These are phyloP conservation scores for Metschnikowia aberdeeniae DNA, from an alignment of 805 yeast species.

Conservation along the genomic window DNA sequence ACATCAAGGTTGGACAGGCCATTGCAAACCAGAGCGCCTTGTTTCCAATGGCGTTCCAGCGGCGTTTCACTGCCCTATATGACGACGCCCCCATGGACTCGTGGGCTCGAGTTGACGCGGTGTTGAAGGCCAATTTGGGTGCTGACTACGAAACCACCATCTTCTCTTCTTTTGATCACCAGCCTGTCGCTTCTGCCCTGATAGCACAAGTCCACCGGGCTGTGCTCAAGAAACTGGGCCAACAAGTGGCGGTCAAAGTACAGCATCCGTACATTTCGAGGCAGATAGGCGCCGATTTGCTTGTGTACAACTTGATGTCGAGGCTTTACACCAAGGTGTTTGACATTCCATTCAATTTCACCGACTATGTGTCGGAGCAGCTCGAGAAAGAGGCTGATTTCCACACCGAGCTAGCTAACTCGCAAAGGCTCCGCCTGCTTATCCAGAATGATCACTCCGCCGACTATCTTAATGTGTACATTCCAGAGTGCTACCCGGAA, in stretches of 20 bases:
- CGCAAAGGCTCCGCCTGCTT: slow-evolving; percentile 33
- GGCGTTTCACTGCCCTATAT: slow-evolving; percentile 52
- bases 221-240: slow-evolving; percentile 37
- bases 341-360: slow-evolving; percentile 58
- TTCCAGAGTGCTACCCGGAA: slow-evolving; percentile 51
- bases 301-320: slow-evolving; percentile 51
- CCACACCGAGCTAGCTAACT: slow-evolving; percentile 51
- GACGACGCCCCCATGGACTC: slow-evolving; percentile 64
- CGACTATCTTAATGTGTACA: slow-evolving; percentile 38
- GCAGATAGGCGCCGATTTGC: slow-evolving; percentile 60
- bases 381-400: slow-evolving; percentile 62
- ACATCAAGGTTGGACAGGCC: slow-evolving; percentile 75
- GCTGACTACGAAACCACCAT: slow-evolving; percentile 31
- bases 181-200: slow-evolving; percentile 71
- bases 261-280: slow-evolving; percentile 60
- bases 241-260: slow-evolving; percentile 59
- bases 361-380: slow-evolving; percentile 54
- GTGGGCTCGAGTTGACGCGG: slow-evolving; percentile 44
- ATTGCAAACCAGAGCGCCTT: slow-evolving; percentile 70
- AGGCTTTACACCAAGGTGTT: slow-evolving; percentile 54
- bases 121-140: slow-evolving; percentile 42
- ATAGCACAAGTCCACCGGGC: slow-evolving; percentile 69
- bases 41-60: slow-evolving; percentile 63
- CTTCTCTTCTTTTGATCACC: slow-evolving; percentile 46
- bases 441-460: slow-evolving; percentile 44